Conservation (phyloP, 2,329 filamentous ascomycete genomes). For the Xenoacremonium recifei region DNA sequence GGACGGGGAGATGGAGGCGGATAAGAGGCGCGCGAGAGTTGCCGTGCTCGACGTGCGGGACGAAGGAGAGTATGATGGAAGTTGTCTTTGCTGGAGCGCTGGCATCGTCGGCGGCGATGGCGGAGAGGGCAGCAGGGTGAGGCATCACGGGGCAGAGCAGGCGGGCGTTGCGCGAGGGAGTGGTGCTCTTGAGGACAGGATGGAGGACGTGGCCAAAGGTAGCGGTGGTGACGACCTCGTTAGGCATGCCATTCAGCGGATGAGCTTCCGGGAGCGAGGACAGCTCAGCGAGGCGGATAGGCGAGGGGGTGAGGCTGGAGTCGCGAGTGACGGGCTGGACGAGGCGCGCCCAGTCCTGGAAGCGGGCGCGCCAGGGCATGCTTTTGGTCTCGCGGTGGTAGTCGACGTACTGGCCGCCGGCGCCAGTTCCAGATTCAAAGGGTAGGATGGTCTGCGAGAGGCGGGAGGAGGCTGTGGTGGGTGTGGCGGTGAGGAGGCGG, state of each 20-base stretch:
- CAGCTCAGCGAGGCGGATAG: no score
- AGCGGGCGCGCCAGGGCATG: conserved; percentile 35
- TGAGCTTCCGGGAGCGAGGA: not conserved
- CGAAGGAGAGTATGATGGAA: conserved; percentile 46
- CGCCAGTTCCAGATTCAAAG: conserved; percentile 1
- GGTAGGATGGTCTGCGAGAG: conserved; percentile 21
- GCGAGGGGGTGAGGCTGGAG: no score
- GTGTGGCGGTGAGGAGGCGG: conserved; percentile 41
- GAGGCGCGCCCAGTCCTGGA: conserved; percentile 30
- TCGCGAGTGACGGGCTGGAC: conserved; percentile 17
- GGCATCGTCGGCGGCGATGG: conserved; percentile 32
- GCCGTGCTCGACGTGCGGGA: no score
- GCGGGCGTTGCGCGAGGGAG: conserved; percentile 20
- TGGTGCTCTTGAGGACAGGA: conserved; percentile 1
- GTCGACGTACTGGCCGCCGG: conserved; percentile 14
- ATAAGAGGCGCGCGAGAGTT: conserved; percentile 21
- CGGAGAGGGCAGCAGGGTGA: conserved; percentile 44
- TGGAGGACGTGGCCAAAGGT: conserved; percentile 54
- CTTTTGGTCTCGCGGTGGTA: conserved; percentile 30
- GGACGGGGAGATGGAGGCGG: conserved; percentile 31
- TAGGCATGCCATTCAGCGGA: conserved; percentile 9
- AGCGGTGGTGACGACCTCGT: conserved; percentile 35
- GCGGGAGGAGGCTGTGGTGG: not conserved
- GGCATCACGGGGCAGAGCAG: conserved; percentile 46
- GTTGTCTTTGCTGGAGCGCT: conserved; percentile 22